phyloP scores from a whole-genome alignment of 306 rosid genomes.

The Prunus davidiana region DNA sequence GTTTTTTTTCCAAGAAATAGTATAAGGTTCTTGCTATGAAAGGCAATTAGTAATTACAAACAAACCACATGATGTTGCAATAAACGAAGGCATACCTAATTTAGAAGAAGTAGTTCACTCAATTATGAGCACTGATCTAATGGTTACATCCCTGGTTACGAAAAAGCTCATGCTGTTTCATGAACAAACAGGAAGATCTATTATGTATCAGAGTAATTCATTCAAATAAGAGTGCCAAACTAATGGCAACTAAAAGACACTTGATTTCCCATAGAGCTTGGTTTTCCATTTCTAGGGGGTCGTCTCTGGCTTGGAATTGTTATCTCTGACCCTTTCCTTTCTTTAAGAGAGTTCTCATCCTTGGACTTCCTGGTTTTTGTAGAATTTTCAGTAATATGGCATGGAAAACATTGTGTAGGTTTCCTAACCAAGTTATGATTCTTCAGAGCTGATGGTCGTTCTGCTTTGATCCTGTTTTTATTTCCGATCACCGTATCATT shows the following conservation, averaged over 20 bases:
- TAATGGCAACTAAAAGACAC: conserved; percentile 11
- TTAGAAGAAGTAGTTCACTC: too few species aligned
- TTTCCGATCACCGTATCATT: conserved; percentile 63
- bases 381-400: conserved; percentile 30
- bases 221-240: background rate
- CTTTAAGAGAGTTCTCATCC: conserved; percentile 28
- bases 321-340: conserved; percentile 31
- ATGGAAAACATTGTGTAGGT: conserved; percentile 41
- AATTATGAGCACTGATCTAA: too few species aligned
- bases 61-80: too few species aligned
- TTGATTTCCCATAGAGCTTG: conserved; percentile 26
- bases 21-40: too few species aligned
- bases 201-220: background rate
- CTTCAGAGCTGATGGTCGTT: conserved; percentile 44
- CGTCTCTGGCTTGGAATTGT: conserved; percentile 40
- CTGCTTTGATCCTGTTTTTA: conserved; percentile 43
- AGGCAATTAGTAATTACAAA: too few species aligned
- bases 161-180: background rate
- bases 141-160: background rate
- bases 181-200: background rate
- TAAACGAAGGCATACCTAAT: too few species aligned
- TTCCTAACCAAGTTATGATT: conserved; percentile 41
- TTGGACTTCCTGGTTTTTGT: conserved; percentile 30
- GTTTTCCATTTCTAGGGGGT: conserved; percentile 34
- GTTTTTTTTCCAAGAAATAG: too few species aligned